Base-by-base conservation (phyloP, 2,329 filamentous ascomycete species). In the Fusarium euwallaceae region DNA sequence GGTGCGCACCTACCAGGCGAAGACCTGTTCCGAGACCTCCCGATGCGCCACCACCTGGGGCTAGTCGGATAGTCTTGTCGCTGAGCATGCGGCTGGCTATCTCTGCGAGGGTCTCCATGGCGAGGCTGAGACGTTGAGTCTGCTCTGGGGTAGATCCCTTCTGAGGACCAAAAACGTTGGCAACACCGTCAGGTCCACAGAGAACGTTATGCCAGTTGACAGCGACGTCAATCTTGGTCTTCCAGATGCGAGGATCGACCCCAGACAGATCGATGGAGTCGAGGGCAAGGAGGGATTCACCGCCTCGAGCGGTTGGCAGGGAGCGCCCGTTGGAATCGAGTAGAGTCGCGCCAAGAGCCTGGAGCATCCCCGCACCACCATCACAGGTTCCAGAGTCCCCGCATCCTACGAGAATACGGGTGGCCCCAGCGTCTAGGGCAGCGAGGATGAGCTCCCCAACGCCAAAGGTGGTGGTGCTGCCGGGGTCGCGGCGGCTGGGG, bases 311-410 rank as follows among this genome's bases (percentile, higher is more conserved):
- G 5, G 61, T 73, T 3, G 84, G 82, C 4, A 88, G 76, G 29
- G 80, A 75, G 5, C 75, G 59, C 2, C 84, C 85, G 27, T 83
- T 70, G 4, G 61, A 59, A 67, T 86, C 84, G 14, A 86, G 69
- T 17, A 89, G 81, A 3, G 81, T 81, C 4, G 82, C 87, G 6
- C 87, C 87, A 7, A 89, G 82, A 3, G 87, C 87, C 71, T 89
- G 87, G 10, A 88, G 84, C 87, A 89, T 88, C 16, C 87, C 87
- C 1, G 85, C 85, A 16, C 87, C 88, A 8, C 86, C 87, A 68
- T 89, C 87, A 41, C 86, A 88, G 6, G 87, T 89, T 6, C 87
- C 88, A 4, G 87, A 89, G 74, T 89, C 87, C 39, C 87, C 87
- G 72, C 87, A 89, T 1, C 87, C 88, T 24, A 89, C 78, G 9